Evolutionary conservation across 2,329 filamentous ascomycete species (phyloP).

Genomic region (Aulographum hederae): DNA sequence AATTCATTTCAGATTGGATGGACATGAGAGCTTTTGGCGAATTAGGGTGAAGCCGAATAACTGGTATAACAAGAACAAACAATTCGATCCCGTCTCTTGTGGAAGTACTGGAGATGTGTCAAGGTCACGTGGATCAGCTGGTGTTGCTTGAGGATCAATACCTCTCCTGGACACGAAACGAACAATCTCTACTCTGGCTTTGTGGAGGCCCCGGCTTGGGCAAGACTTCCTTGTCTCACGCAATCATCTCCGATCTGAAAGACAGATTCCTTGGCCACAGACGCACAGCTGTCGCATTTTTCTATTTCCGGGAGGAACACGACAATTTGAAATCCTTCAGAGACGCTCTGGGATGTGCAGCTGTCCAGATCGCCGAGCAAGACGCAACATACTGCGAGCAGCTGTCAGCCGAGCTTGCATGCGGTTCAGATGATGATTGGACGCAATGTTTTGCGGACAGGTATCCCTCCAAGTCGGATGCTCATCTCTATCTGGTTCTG

Average conservation of each 20-base stretch:
- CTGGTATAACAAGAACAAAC: no score
- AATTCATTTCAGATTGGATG: no score
- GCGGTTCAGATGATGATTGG: conserved; percentile 7
- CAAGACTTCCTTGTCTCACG: conserved; percentile 14
- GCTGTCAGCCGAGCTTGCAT: conserved; percentile 9
- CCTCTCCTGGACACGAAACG: neutral
- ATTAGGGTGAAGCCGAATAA: no score
- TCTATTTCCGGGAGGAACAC: conserved; percentile 16
- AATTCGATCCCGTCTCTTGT: no score
- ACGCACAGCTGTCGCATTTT: conserved; percentile 12
- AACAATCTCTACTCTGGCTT: conserved; percentile 7
- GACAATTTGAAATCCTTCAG: conserved; percentile 6
- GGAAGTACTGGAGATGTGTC: no score
- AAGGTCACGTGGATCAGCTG: no score
- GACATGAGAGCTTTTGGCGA: no score
- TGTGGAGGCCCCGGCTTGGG: conserved; percentile 12
- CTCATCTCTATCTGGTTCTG: conserved; percentile 11
- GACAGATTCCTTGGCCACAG: conserved; percentile 8
- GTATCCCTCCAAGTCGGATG: conserved; percentile 8
- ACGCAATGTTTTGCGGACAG: conserved; percentile 8
- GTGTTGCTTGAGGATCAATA: no score
- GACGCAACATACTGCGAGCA: conserved; percentile 11
- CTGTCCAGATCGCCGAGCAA: conserved; percentile 12
- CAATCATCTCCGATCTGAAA: neutral
- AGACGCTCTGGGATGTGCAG: conserved; percentile 8